These are phyloP conservation scores for Solanum chiquidenum DNA, from an alignment of 257 asterid genomes.

Conservation along the genomic window DNA sequence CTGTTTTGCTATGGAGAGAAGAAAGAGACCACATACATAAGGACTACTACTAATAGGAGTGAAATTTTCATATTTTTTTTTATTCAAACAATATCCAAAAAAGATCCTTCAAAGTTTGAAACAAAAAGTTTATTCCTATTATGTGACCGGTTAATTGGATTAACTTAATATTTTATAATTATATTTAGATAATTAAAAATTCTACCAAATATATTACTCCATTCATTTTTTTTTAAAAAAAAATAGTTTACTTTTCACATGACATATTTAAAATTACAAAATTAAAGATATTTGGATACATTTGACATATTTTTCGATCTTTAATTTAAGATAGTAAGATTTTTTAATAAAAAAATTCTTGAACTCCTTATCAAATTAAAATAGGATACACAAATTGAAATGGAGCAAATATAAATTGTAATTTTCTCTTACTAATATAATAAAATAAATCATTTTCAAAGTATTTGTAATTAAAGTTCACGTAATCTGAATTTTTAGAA, in stretches of 20 bases:
- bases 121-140: neutral
- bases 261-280: no score
- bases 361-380: neutral
- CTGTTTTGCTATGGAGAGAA: neutral
- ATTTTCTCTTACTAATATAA: neutral
- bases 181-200: accelerated
- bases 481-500: neutral
- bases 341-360: no score
- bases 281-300: no score
- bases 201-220: no score
- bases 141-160: neutral
- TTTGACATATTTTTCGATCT: no score
- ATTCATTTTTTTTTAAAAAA: no score
- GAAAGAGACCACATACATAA: neutral
- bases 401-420: neutral
- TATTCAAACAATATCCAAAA: neutral
- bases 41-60: neutral
- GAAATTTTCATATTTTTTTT: neutral
- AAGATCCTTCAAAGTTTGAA: neutral
- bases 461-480: neutral
- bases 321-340: no score
- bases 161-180: neutral
- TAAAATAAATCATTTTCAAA: no score
- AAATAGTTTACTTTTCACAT: no score
- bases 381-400: neutral